Conservation (phyloP, 1,284 basidiomycete species). For the Hemileia vastatrix region DNA sequence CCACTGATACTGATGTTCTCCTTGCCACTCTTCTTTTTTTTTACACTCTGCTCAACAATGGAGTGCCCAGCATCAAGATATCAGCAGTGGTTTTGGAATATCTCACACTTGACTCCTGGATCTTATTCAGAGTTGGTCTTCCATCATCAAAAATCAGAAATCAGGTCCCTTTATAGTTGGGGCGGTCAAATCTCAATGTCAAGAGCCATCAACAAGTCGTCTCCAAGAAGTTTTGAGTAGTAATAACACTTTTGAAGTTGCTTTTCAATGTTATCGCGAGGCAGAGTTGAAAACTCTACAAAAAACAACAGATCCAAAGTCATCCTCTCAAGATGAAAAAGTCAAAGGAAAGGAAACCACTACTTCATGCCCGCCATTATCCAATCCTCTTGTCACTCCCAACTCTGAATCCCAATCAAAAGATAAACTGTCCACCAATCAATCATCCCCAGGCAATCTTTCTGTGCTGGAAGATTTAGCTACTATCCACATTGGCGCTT, state of each 20-base stretch:
- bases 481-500: conserved; percentile 9
- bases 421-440: not conserved
- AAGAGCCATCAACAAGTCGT: too few relatives aligned
- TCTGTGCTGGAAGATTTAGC: conserved; percentile 8
- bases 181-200: too few relatives aligned
- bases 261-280: conserved; percentile 17
- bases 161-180: too few relatives aligned
- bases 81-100: conserved; percentile 21
- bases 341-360: conserved; percentile 33
- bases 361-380: conserved; percentile 1
- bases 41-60: conserved; percentile 86
- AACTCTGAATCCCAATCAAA: conserved; percentile 11
- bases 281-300: too few relatives aligned
- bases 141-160: too few relatives aligned
- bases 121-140: conserved; percentile 21
- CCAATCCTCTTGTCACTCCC: not conserved
- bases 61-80: conserved; percentile 21
- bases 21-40: conserved; percentile 73
- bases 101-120: conserved; percentile 20
- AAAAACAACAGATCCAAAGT: too few relatives aligned
- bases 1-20: conserved; percentile 79
- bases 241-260: too few relatives aligned
- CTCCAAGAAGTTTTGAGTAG: too few relatives aligned
- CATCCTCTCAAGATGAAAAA: too few relatives aligned
- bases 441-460: not conserved